phyloP scores from a whole-genome alignment of 2,329 filamentous ascomycete species.

The Tolypocladium cylindrosporum region DNA sequence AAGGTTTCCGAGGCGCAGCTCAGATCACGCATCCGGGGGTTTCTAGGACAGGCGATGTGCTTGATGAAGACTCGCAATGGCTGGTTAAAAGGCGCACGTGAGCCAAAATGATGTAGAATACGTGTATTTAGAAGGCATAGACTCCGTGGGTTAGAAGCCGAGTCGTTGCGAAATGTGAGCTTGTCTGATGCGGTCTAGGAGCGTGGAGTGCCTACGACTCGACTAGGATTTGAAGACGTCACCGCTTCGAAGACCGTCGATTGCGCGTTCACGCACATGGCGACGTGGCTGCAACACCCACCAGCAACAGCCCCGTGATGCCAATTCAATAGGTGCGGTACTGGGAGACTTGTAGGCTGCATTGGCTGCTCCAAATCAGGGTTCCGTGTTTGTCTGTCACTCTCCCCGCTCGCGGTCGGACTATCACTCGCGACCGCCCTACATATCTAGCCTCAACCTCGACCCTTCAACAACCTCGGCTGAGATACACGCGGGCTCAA shows the following conservation, averaged over 20 bases:
- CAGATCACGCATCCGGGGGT: too few relatives aligned
- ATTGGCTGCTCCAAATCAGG: background rate
- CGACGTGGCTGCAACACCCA: background rate
- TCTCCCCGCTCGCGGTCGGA: background rate
- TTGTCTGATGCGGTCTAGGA: background rate
- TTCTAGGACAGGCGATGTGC: background rate
- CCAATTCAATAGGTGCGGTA: background rate
- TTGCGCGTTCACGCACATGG: background rate
- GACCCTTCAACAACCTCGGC: background rate
- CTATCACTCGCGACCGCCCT: background rate
- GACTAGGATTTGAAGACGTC: background rate
- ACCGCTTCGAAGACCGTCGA: background rate
- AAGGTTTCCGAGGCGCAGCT: background rate
- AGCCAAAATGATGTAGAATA: background rate
- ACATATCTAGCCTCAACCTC: background rate
- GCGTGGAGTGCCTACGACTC: background rate
- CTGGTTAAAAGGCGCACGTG: background rate
- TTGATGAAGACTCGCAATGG: background rate
- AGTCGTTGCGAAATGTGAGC: background rate
- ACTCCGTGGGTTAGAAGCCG: background rate
- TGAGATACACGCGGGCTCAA: background rate
- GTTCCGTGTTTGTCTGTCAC: background rate
- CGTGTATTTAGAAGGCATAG: background rate
- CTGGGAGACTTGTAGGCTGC: background rate
- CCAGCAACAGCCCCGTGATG: background rate